These are phyloP conservation scores for Dionaea muscipula DNA, from an alignment of 179 eudicot genomes.

Conservation along the genomic window DNA sequence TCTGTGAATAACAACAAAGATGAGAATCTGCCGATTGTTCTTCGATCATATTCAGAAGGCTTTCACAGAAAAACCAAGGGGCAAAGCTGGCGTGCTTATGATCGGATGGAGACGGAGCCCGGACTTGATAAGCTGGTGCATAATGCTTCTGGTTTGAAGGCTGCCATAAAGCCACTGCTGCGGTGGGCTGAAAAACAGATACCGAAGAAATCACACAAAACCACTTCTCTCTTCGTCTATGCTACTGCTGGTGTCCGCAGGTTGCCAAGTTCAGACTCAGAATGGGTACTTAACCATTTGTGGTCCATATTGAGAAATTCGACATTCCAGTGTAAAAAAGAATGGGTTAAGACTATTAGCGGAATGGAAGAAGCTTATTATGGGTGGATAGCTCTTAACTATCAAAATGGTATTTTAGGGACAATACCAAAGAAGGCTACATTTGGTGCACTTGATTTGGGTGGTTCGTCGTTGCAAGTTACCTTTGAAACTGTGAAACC, in stretches of 20 bases:
- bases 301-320: conserved; percentile 59
- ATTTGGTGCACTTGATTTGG: conserved; percentile 90
- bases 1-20: conserved; percentile 43
- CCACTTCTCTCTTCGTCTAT: conserved; percentile 72
- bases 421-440: conserved; percentile 60
- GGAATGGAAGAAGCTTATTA: conserved; percentile 97
- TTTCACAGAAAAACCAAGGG: conserved; percentile 40
- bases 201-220: conserved; percentile 58
- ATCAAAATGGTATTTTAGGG: conserved; percentile 64
- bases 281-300: conserved; percentile 75
- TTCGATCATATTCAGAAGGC: conserved; percentile 59
- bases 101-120: conserved; percentile 97
- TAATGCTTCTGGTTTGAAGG: conserved; percentile 57
- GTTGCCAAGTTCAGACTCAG: conserved; percentile 65
- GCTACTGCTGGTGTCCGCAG: conserved; percentile 99
- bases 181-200: conserved; percentile 91
- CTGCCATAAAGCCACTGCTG: conserved; percentile 72
- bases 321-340: conserved; percentile 57
- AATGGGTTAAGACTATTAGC: conserved; percentile 79
- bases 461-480: conserved; percentile 95
- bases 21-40: conserved; percentile 60
- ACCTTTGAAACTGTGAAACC: conserved; percentile 76
- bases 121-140: conserved; percentile 90
- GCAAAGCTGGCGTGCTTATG: conserved; percentile 80
- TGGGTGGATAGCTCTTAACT: conserved; percentile 97